phyloP scores from a whole-genome alignment of 352 stramenopile genomes.

The Halophytophthora polymorphica region DNA sequence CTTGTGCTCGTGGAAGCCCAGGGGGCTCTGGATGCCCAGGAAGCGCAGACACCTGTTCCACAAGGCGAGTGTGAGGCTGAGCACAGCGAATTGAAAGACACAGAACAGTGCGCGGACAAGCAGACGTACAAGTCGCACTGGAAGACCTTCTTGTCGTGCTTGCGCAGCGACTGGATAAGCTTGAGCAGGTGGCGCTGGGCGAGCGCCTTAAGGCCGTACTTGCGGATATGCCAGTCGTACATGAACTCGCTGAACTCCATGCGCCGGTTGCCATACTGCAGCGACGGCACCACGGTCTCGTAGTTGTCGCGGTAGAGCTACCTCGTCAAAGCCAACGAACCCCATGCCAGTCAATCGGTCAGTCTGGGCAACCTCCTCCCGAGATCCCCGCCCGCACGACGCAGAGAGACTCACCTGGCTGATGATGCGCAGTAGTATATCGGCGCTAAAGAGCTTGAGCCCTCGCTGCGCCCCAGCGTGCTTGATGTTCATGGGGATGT shows the following conservation, averaged over 20 bases:
- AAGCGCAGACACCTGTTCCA: conserved; percentile 50
- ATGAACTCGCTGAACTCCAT: conserved; percentile 85
- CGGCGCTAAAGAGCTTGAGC: conserved; percentile 57
- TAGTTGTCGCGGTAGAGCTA: conserved; percentile 78
- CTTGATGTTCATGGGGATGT: conserved; percentile 50
- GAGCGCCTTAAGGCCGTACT: conserved; percentile 71
- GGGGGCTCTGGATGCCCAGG: conserved; percentile 48
- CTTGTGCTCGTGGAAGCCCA: conserved; percentile 75
- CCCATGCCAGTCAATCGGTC: neutral
- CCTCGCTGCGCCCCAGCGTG: conserved; percentile 37
- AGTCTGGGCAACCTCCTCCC: no score
- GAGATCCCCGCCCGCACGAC: no score
- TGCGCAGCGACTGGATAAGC: conserved; percentile 74
- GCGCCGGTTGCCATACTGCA: conserved; percentile 70
- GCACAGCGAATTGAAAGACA: neutral
- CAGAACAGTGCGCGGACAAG: neutral
- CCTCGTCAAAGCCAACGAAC: neutral
- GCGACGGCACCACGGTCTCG: conserved; percentile 51
- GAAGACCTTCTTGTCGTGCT: conserved; percentile 62
- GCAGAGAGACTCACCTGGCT: conserved; percentile 32
- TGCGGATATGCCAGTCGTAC: conserved; percentile 83
- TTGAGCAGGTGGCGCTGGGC: conserved; percentile 75
- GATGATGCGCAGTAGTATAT: conserved; percentile 57
- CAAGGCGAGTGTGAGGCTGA: conserved; percentile 1
- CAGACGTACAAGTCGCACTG: conserved; percentile 57